phyloP scores from a whole-genome alignment of 441 rosid species.

The Hypseocharis bilobata region DNA sequence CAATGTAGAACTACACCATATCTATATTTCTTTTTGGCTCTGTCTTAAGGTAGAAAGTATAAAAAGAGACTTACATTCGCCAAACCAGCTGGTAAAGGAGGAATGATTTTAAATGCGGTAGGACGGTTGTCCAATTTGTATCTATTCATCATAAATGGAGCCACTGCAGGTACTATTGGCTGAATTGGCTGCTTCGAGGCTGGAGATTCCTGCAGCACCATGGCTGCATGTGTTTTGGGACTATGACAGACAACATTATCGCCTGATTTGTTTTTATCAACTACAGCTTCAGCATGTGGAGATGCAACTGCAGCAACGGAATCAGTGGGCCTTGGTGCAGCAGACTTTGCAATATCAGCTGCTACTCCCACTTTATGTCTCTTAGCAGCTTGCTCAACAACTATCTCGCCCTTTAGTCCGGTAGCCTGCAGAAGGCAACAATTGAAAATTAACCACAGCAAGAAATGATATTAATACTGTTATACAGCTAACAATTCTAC shows the following conservation, averaged over 20 bases:
- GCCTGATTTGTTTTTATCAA: constrained; percentile 35
- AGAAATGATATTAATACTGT: background rate
- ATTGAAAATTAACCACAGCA: constrained; percentile 16
- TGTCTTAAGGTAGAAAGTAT: constrained; percentile 15
- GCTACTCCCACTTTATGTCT: constrained; percentile 43
- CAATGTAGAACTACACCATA: background rate
- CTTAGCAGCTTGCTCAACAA: constrained; percentile 57
- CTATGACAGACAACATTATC: constrained; percentile 35
- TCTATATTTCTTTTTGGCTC: background rate
- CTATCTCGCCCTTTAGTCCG: constrained; percentile 54
- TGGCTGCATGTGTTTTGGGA: constrained; percentile 31
- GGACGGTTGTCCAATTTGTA: constrained; percentile 85
- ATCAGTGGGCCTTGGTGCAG: constrained; percentile 32
- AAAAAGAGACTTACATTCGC: constrained; percentile 56
- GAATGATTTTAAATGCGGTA: constrained; percentile 54
- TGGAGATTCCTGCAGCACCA: constrained; percentile 33
- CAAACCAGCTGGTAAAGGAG: constrained; percentile 72
- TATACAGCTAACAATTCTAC: background rate
- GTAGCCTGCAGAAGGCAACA: constrained; percentile 48
- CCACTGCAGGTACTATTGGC: constrained; percentile 28
- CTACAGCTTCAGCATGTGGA: constrained; percentile 28
- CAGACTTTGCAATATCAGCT: constrained; percentile 32
- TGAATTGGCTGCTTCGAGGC: constrained; percentile 38
- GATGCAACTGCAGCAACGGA: constrained; percentile 31
- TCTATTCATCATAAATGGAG: constrained; percentile 43